phyloP scores from a whole-genome alignment of 2,329 filamentous ascomycete genomes.

The Clonostachys sp. region DNA sequence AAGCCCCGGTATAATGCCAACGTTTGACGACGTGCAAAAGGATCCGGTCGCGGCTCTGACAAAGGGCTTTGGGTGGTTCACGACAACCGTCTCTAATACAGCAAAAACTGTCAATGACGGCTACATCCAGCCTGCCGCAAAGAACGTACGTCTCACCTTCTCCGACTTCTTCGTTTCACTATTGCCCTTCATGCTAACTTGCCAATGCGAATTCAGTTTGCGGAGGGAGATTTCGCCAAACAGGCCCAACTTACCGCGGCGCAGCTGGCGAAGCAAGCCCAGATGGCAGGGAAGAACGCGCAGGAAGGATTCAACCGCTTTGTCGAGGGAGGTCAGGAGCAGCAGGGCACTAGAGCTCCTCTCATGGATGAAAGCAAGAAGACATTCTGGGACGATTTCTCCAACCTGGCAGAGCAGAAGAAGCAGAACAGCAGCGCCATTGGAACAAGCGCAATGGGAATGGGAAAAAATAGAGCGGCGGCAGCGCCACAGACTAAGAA shows the following conservation, averaged over 20 bases:
- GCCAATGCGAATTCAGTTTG: conserved; percentile 51
- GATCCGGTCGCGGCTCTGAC: conserved; percentile 85
- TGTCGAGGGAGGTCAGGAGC: conserved; percentile 66
- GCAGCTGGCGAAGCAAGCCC: conserved; percentile 62
- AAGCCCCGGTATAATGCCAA: conserved; percentile 47
- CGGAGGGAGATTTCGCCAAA: conserved; percentile 72
- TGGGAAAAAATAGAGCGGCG: conserved; percentile 33
- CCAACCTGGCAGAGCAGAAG: conserved; percentile 58
- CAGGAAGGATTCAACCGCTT: conserved; percentile 81
- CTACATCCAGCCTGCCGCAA: conserved; percentile 89
- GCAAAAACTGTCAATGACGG: conserved; percentile 88
- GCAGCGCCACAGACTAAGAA: conserved; percentile 23
- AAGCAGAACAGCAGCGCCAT: conserved; percentile 42
- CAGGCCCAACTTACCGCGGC: conserved; percentile 58
- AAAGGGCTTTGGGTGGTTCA: conserved; percentile 94
- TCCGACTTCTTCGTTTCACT: conserved; percentile 1
- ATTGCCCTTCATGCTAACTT: not conserved
- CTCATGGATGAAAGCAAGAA: conserved; percentile 62
- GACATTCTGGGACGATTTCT: conserved; percentile 92
- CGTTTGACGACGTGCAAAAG: conserved; percentile 83
- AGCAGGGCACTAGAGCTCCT: conserved; percentile 13
- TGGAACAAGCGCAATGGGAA: conserved; percentile 56
- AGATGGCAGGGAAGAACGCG: conserved; percentile 68
- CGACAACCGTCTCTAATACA: conserved; percentile 80
- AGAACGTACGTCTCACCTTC: conserved; percentile 55